phyloP scores from a whole-genome alignment of 805 yeast species.

The Candida tibetensis region DNA sequence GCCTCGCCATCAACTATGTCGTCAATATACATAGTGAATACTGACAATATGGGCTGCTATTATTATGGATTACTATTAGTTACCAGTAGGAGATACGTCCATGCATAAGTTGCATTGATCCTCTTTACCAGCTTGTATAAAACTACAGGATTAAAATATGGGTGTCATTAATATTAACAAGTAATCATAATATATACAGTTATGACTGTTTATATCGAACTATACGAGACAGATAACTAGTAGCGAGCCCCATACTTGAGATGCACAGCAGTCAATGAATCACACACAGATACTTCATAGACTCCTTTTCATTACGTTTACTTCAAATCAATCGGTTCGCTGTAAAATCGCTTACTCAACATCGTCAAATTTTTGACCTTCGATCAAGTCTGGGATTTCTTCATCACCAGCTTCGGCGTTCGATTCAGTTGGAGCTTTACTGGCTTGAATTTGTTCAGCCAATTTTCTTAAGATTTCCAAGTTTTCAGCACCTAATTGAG shows the following conservation, averaged over 20 bases:
- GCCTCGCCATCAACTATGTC: too few species aligned
- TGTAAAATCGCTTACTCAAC: constrained; percentile 32
- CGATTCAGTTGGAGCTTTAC: constrained; percentile 47
- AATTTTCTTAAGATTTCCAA: constrained; percentile 82
- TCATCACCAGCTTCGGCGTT: constrained; percentile 39
- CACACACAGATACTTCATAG: background rate
- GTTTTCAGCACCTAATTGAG: constrained; percentile 96
- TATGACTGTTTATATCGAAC: background rate
- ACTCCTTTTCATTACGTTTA: background rate
- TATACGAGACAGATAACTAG: background rate
- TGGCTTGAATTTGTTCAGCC: constrained; percentile 82
- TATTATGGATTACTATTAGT: too few species aligned
- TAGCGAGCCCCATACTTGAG: background rate
- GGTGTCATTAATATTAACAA: background rate
- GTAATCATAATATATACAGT: background rate
- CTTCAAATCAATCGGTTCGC: constrained; percentile 1
- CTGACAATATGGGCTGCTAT: too few species aligned
- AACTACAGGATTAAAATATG: too few species aligned
- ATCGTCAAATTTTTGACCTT: constrained; percentile 82
- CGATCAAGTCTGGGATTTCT: constrained; percentile 76
- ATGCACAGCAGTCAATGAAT: background rate
- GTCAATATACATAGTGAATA: too few species aligned
- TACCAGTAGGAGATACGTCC: too few species aligned
- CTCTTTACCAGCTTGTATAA: too few species aligned
- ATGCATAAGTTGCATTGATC: too few species aligned